Conservation (phyloP, 306 rosid species). For the Ammopiptanthus mongolicus region DNA sequence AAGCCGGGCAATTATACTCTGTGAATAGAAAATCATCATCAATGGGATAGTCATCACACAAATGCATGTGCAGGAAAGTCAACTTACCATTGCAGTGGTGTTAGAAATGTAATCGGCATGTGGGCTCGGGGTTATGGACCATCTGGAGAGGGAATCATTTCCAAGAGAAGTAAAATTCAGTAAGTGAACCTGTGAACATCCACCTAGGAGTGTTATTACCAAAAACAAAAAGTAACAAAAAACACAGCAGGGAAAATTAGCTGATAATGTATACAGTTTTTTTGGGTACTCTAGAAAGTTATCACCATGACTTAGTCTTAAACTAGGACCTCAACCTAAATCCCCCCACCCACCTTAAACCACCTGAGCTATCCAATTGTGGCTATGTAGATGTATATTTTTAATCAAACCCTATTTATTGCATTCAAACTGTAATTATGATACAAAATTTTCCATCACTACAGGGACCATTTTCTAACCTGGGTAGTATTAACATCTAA, state of each 20-base stretch:
- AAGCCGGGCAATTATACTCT: constrained; percentile 63
- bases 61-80: constrained; percentile 12
- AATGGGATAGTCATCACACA: constrained; percentile 26
- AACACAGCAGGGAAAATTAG: background rate
- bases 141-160: constrained; percentile 50
- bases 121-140: constrained; percentile 59
- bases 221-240: constrained; percentile 5
- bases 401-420: background rate
- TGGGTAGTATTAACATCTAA: constrained; percentile 69
- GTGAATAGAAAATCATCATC: constrained; percentile 22
- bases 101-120: constrained; percentile 52
- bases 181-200: constrained; percentile 54
- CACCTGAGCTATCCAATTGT: background rate
- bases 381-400: background rate
- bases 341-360: constrained; percentile 1
- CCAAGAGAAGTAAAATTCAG: constrained; percentile 49
- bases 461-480: constrained; percentile 45
- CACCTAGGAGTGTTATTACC: constrained; percentile 18
- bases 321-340: constrained; percentile 8
- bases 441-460: background rate
- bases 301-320: constrained; percentile 7
- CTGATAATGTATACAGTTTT: background rate
- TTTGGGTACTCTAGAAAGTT: background rate
- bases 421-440: background rate
- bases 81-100: constrained; percentile 60